Evolutionary conservation across 2,329 filamentous ascomycete genomes (phyloP), one percentile per base, ranked within the genome.

Genomic region (Xenosphaeropsis pyriputrescens): DNA sequence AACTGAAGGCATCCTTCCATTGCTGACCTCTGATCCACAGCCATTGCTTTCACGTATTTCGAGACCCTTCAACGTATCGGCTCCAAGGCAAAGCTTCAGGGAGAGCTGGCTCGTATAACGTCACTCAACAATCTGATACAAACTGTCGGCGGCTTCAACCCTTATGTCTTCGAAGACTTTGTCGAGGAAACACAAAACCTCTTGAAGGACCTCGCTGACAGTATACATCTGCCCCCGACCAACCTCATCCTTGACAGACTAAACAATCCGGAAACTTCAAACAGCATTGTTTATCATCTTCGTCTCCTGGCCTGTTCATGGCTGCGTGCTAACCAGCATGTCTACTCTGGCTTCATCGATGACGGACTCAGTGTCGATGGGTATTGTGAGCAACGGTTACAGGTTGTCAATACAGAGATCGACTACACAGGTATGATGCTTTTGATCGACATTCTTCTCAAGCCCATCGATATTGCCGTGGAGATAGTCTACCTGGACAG

Each of bases 401-500:
- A 93, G 54, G 74, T 81, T 0, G 69, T 79, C 13, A 72, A 79
- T 47, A 75, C 77, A 36, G 89, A 96, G 61, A 93, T 96, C 44
- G 91, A 98, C 48, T 78, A 95, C 50, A 64, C 94, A n/a, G 84
- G 85, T 32, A 68, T 96, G 44, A 75, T 75, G 42, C 74, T 85
- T 2, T 65, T 96, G 36, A 73, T 80, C 43, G 78, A 89, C 45
- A 72, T 85, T 18, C 68, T 96, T 3, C 72, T 96, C 44, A 79
- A 84, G 52, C 83, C 81, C 6, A 78, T 79, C 36, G 76, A 77
- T 13, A 75, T 95, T 45, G 75, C 79, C 4, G 72, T 96, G 15
- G 85, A 95, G 53, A 83, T 96, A 44, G 76, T 85, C 38, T 95
- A 96, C 54, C 73, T 98, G 7, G 91, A 96, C 55, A 76, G 85